Conservation (phyloP, 2,329 filamentous ascomycete genomes). For the Bipolaris zeicola region DNA sequence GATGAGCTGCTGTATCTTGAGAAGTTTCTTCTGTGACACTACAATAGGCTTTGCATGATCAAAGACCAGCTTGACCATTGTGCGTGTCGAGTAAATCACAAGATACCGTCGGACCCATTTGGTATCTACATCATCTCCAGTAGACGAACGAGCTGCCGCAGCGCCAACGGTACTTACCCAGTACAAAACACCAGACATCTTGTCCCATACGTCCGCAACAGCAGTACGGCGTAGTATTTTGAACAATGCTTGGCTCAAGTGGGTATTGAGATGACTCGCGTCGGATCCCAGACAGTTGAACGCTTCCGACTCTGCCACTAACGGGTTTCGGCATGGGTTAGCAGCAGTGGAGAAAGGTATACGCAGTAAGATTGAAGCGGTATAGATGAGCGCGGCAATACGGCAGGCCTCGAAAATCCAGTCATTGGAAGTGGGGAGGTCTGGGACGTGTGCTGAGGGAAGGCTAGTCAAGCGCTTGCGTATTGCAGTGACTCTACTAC, state of each 20-base stretch:
- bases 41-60: constrained; percentile 35
- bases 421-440: constrained; percentile 28
- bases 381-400: constrained; percentile 42
- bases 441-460: constrained; percentile 32
- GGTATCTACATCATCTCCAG: neutral
- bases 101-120: constrained; percentile 36
- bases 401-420: constrained; percentile 46
- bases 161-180: constrained; percentile 42
- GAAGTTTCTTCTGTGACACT: constrained; percentile 31
- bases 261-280: constrained; percentile 8
- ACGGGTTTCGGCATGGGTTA: constrained; percentile 19
- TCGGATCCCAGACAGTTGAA: neutral
- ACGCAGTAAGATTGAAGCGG: constrained; percentile 34
- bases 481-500: constrained; percentile 21
- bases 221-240: constrained; percentile 32
- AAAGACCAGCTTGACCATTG: constrained; percentile 35
- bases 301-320: constrained; percentile 11
- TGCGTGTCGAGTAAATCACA: constrained; percentile 36
- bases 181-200: constrained; percentile 44
- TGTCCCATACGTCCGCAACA: constrained; percentile 35
- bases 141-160: constrained; percentile 32
- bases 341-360: constrained; percentile 39
- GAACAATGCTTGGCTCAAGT: constrained; percentile 29
- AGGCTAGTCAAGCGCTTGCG: constrained; percentile 22
- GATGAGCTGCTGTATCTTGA: constrained; percentile 38